Evolutionary conservation across 345 rosid species (phyloP).

Genomic region (Heritiera littoralis): DNA sequence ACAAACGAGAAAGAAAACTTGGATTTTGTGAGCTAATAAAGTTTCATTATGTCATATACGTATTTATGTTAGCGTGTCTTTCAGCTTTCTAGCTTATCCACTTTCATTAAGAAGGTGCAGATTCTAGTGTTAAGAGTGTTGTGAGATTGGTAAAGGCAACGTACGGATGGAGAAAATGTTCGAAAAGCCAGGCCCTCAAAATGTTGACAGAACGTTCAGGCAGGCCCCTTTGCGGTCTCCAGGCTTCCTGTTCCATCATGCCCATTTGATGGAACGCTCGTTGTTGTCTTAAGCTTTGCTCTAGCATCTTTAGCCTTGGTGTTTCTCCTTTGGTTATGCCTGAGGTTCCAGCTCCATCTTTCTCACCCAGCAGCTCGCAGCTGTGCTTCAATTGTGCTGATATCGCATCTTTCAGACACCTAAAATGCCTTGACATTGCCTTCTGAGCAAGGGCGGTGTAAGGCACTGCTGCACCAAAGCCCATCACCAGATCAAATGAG

Average conservation of each 20-base stretch:
- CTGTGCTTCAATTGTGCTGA: slow-evolving; percentile 68
- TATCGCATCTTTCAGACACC: slow-evolving; percentile 88
- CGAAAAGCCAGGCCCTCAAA: slow-evolving; percentile 95
- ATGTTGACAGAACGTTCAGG: slow-evolving; percentile 97
- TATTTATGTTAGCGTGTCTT: slow-evolving; percentile 11
- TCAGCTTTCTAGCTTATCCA: slow-evolving; percentile 6
- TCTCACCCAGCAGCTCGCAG: slow-evolving; percentile 80
- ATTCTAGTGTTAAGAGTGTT: slow-evolving; percentile 7
- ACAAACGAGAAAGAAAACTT: slow-evolving; percentile 35
- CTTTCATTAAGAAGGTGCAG: slow-evolving; percentile 3
- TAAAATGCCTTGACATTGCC: slow-evolving; percentile 96
- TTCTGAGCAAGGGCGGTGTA: slow-evolving; percentile 95
- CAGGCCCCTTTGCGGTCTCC: slow-evolving; percentile 96
- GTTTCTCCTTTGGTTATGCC: slow-evolving; percentile 95
- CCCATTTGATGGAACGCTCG: slow-evolving; percentile 94
- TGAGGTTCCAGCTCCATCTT: slow-evolving; percentile 62
- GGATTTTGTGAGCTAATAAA: slow-evolving; percentile 42
- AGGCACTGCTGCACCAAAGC: slow-evolving; percentile 82
- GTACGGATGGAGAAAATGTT: slow-evolving; percentile 99
- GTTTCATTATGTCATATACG: slow-evolving; percentile 16
- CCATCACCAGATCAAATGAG: slow-evolving; percentile 93
- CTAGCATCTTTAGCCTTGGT: slow-evolving; percentile 76
- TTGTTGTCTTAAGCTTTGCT: slow-evolving; percentile 89
- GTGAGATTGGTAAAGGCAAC: slow-evolving; percentile 32
- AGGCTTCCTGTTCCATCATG: slow-evolving; percentile 95